Percentiles rank a stretch among this genome's conserved stretches.
These are phyloP conservation scores for Hypseocharis bilobata DNA, from an alignment of 441 rosid genomes.

Conservation along the genomic window DNA sequence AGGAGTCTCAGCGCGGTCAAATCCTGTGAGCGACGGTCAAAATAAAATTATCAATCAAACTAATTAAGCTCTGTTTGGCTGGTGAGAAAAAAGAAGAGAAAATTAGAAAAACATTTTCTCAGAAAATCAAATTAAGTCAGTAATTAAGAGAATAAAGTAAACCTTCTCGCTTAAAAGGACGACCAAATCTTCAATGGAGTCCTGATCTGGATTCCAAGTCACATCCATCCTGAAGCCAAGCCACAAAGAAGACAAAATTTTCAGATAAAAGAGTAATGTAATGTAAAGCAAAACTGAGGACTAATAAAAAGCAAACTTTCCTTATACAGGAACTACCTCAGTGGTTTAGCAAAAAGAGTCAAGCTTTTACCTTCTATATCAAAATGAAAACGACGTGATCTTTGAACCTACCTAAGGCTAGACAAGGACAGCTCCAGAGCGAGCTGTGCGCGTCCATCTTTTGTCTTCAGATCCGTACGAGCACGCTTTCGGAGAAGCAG, in stretches of 20 bases:
- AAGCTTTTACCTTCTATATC: constrained; percentile 22
- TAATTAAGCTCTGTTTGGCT: constrained; percentile 1
- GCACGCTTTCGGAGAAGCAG: constrained; percentile 58
- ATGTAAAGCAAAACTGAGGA: constrained; percentile 6
- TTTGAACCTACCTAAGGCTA: constrained; percentile 38
- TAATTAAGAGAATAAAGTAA: constrained; percentile 1
- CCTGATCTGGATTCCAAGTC: constrained; percentile 49
- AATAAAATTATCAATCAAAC: neutral
- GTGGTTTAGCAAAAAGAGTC: constrained; percentile 4
- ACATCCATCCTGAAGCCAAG: constrained; percentile 37
- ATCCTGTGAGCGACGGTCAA: constrained; percentile 31
- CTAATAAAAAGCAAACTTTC: constrained; percentile 27
- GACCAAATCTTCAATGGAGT: constrained; percentile 49
- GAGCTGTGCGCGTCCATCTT: constrained; percentile 49
- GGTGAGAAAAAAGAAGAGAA: neutral
- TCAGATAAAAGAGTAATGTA: neutral
- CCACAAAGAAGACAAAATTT: neutral
- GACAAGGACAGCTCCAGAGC: constrained; percentile 57
- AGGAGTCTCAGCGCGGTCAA: constrained; percentile 47
- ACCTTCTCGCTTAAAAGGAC: constrained; percentile 58
- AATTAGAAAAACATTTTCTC: too few relatives aligned
- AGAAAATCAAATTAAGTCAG: too few relatives aligned
- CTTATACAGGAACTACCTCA: constrained; percentile 20
- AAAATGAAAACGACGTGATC: constrained; percentile 22
- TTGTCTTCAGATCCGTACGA: constrained; percentile 58